Conservation (phyloP, 2,329 filamentous ascomycete species). For the Penicillium sp. region DNA sequence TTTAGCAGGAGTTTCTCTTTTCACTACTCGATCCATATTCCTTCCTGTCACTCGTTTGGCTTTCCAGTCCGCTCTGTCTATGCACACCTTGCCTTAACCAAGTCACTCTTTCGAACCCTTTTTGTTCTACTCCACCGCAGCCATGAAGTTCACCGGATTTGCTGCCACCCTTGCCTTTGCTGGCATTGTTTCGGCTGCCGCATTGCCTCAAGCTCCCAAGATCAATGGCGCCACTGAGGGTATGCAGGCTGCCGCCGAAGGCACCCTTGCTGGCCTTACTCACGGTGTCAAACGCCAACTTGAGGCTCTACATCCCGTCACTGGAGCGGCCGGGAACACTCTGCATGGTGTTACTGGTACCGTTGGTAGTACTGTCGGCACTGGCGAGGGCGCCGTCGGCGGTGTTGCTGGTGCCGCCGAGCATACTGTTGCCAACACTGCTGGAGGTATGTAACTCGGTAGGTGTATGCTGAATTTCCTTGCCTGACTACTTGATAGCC, state of each 20-base stretch:
- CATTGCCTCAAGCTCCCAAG: slow-evolving; percentile 21
- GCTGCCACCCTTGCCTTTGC: slow-evolving; percentile 30
- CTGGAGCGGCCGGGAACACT: neutral
- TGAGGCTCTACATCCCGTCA: neutral
- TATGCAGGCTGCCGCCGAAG: slow-evolving; percentile 3
- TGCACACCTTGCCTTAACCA: slow-evolving; percentile 3
- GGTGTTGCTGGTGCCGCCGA: slow-evolving; percentile 13
- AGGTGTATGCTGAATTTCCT: too few relatives aligned
- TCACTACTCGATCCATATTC: slow-evolving; percentile 15
- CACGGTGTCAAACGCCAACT: slow-evolving; percentile 8
- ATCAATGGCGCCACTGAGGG: slow-evolving; percentile 3
- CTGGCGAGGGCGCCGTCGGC: slow-evolving; percentile 11
- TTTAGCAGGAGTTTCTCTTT: neutral
- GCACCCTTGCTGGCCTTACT: slow-evolving; percentile 1
- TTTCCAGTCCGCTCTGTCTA: neutral
- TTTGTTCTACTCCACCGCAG: slow-evolving; percentile 12
- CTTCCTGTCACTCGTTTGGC: slow-evolving; percentile 23
- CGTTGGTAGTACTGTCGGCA: slow-evolving; percentile 13
- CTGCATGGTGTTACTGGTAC: slow-evolving; percentile 1
- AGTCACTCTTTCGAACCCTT: slow-evolving; percentile 24
- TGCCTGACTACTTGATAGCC: neutral
- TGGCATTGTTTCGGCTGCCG: slow-evolving; percentile 28
- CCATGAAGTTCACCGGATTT: slow-evolving; percentile 38
- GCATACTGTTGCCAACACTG: slow-evolving; percentile 1
- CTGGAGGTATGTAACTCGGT: neutral